phyloP scores from a whole-genome alignment of 352 stramenopile species.

The Phytophthora sp. region DNA sequence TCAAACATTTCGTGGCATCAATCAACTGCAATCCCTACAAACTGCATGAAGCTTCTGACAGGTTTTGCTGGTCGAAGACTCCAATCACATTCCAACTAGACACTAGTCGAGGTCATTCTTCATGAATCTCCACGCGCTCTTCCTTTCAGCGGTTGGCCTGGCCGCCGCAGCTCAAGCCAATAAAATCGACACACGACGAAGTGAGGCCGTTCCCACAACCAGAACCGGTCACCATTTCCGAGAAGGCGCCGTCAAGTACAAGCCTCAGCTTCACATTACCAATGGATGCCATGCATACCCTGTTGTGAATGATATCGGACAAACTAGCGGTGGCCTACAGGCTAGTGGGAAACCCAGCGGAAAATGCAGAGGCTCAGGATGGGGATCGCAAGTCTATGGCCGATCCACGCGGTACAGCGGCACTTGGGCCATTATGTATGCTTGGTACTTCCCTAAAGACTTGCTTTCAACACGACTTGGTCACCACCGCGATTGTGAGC shows the following conservation, averaged over 20 bases:
- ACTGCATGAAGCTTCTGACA: too few relatives aligned
- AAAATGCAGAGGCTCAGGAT: constrained; percentile 30
- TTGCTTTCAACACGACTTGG: constrained; percentile 31
- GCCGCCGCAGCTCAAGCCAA: background rate
- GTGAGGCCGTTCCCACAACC: constrained; percentile 8
- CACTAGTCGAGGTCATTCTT: too few relatives aligned
- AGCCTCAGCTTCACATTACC: constrained; percentile 34
- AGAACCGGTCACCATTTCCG: constrained; percentile 7
- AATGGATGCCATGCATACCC: constrained; percentile 44
- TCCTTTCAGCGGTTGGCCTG: too few relatives aligned
- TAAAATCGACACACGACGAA: constrained; percentile 10
- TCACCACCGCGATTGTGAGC: constrained; percentile 51
- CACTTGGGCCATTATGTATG: constrained; percentile 40
- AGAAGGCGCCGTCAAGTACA: constrained; percentile 18
- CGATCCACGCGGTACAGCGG: constrained; percentile 26
- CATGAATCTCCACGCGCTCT: too few relatives aligned
- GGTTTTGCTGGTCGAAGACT: too few relatives aligned
- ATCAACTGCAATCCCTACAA: too few relatives aligned
- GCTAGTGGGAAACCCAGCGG: constrained; percentile 28
- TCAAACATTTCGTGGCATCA: too few relatives aligned
- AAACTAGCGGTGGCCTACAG: constrained; percentile 40
- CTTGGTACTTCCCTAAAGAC: constrained; percentile 57
- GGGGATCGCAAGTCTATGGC: constrained; percentile 29
- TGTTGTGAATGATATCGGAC: constrained; percentile 28
- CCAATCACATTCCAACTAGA: too few relatives aligned